Conservation (phyloP, 2,329 filamentous ascomycete genomes). For the Westerdykella ornata region DNA sequence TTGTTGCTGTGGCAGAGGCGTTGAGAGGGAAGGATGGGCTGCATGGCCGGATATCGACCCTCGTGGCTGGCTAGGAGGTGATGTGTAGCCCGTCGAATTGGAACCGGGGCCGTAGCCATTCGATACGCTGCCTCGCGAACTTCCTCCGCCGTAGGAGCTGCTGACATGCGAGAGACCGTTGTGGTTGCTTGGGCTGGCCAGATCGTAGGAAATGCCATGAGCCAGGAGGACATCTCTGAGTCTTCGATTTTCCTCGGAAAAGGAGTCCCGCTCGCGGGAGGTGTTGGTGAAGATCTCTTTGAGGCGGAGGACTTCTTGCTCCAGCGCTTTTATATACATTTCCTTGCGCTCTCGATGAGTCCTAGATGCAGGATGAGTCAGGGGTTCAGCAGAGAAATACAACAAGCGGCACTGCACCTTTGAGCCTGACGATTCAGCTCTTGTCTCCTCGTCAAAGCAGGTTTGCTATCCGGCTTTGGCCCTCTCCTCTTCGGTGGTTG, state of each 20-base stretch:
- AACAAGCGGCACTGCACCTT: conserved; percentile 52
- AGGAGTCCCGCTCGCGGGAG: conserved; percentile 66
- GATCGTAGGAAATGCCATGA: conserved; percentile 54
- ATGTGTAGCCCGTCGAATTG: conserved; percentile 43
- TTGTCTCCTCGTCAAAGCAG: conserved; percentile 82
- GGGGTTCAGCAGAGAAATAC: conserved; percentile 9
- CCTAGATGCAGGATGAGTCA: conserved; percentile 42
- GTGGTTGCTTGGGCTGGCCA: conserved; percentile 31
- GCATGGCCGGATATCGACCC: conserved; percentile 19
- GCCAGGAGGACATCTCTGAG: conserved; percentile 57
- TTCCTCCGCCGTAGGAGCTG: conserved; percentile 39
- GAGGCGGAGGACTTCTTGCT: conserved; percentile 81
- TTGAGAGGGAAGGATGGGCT: conserved; percentile 15
- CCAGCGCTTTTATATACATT: conserved; percentile 87
- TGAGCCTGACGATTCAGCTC: conserved; percentile 95
- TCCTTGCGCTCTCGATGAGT: conserved; percentile 97
- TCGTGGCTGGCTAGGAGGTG: conserved; percentile 34
- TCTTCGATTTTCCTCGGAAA: conserved; percentile 72
- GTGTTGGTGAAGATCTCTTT: conserved; percentile 76
- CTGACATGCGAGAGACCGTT: conserved; percentile 29
- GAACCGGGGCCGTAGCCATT: conserved; percentile 53
- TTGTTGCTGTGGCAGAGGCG: conserved; percentile 21
- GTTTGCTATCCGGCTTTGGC: conserved; percentile 94
- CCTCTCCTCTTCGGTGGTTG: conserved; percentile 82
- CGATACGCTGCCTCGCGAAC: conserved; percentile 52